Base-by-base conservation (phyloP, 2,329 filamentous ascomycete species). In the Helotiales sp. region DNA sequence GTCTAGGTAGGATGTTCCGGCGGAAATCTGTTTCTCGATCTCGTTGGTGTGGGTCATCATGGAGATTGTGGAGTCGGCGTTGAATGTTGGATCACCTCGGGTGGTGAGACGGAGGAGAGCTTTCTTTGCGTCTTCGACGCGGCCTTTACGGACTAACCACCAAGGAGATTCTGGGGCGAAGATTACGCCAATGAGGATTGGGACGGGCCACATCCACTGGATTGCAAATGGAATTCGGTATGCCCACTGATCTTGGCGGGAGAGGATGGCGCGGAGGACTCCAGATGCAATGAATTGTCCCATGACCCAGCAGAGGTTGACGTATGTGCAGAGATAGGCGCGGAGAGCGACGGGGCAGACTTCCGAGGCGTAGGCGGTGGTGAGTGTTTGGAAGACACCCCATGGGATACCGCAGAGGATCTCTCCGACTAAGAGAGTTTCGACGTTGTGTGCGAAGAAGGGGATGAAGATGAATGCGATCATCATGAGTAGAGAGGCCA, bases 41-140 rank as follows among this genome's bases (percentile, higher is more conserved):
- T 79, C 74, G 62, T 86, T 79, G 0, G 83, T 86, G 63, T 83
- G 77, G 13, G 76, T 69, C 63, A 86, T 84, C 63, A 80, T 77
- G 2, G 79, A 74, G 8, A 86, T 57, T 2, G 55, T 29, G 17
- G 15, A 54, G 15, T 68, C 64, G 9, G 57, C 55, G 38, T 61
- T 62, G 57, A 67, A 68, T 29, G 54, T 31, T 31, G 59, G 52
- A 29, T 64, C 55, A 15, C 46, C 54, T 27, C 76, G 33, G 72
- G 78, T 62, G 4, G 66, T 66, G 24, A 80, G 66, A 7, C 77
- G 74, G 6, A 74, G 67, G n/a, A 80, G 69, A 0, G 76, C 61
- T n/a, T 70, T 69, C 61, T 77, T 78, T 12, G 78, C 78, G 40
- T 79, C 74, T 36, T 75, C 70, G 0, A 74, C 70, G 9, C 73